Evolutionary conservation across 768 basidiomycete genomes (phyloP), one percentile per base, ranked within the genome.

Genomic region (Hortiboletus campestris): DNA sequence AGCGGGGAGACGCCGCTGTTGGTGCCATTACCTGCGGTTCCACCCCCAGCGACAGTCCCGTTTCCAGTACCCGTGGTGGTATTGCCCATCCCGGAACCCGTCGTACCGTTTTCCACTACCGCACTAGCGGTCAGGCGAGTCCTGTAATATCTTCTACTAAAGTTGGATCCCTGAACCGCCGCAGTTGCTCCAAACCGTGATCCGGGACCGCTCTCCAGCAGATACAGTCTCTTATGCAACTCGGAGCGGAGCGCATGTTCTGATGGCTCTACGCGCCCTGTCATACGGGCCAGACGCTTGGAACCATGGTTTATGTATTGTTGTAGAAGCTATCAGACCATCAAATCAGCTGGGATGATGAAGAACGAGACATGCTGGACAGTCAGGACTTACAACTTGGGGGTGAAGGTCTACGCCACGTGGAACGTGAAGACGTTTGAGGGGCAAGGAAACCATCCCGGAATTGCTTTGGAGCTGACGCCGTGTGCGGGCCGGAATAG

Each of bases 281-380:
- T 82, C 84, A 91, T 87, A 46, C 79, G 83, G 9, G 88, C 86
- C 48, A 84, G 78, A 49, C 89, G 86, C 53, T 76, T 78, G 51
- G 81, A 72, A 49, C 79, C 77, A 47, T 82, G 84, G 69, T 89
- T 91, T 58, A 87, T 80, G 63, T 84, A 78, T 69, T 86, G 89
- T 68, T 90, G 88, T 34, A 85, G 71, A 43, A 79, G 68, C 89
- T 91, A 35, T 19, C 31, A 42, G 19, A 55, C 34, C 49, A 29
- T 38, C 19, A 43, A 14, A 14, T 19, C 16, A 42, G 50, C 44
- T 19, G 36, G 11, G 34, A 11, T 6, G 9, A 28, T 29, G 1
- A 41, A 31, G 14, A 16, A 35, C 6, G 16, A 20, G 12, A 44
- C 19, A 12, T 16, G 12, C 31, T 11, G 14, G 17, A 42, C 13